Conservation (phyloP, 768 basidiomycete species). For the Hypholoma sublateritium region DNA sequence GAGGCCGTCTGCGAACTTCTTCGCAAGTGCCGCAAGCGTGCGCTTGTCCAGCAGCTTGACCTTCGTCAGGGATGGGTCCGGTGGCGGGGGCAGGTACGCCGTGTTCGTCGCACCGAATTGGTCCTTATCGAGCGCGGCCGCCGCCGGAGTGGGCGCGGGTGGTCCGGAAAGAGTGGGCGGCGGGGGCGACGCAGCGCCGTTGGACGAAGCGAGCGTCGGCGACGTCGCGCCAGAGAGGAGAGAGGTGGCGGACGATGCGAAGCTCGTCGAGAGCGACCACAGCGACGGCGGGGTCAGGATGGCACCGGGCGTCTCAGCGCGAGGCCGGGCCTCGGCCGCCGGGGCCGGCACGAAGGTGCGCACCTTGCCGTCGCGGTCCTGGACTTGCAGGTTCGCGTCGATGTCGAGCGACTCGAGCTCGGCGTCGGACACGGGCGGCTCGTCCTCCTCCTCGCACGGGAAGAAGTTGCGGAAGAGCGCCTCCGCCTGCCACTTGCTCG, state of each 20-base stretch:
- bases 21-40: conserved; percentile 68
- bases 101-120: conserved; percentile 58
- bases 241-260: conserved; percentile 47
- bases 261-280: conserved; percentile 38
- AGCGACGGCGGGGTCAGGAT: conserved; percentile 21
- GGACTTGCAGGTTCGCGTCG: conserved; percentile 16
- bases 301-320: background rate
- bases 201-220: conserved; percentile 5
- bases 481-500: conserved; percentile 83
- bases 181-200: conserved; percentile 17
- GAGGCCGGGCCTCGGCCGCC: background rate
- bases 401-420: conserved; percentile 21
- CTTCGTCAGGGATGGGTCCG: conserved; percentile 56
- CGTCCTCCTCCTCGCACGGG: conserved; percentile 64
- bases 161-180: conserved; percentile 19
- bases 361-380: conserved; percentile 8
- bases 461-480: conserved; percentile 89
- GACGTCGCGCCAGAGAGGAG: conserved; percentile 22
- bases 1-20: conserved; percentile 76
- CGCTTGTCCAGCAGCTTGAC: conserved; percentile 64
- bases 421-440: conserved; percentile 11
- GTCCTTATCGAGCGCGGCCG: conserved; percentile 22
- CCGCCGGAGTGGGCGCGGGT: conserved; percentile 7
- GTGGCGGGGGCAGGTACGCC: conserved; percentile 63
- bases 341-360: conserved; percentile 11